These are phyloP conservation scores for Peronospora belbahrii DNA, from an alignment of 352 stramenopile species.

Conservation along the genomic window DNA sequence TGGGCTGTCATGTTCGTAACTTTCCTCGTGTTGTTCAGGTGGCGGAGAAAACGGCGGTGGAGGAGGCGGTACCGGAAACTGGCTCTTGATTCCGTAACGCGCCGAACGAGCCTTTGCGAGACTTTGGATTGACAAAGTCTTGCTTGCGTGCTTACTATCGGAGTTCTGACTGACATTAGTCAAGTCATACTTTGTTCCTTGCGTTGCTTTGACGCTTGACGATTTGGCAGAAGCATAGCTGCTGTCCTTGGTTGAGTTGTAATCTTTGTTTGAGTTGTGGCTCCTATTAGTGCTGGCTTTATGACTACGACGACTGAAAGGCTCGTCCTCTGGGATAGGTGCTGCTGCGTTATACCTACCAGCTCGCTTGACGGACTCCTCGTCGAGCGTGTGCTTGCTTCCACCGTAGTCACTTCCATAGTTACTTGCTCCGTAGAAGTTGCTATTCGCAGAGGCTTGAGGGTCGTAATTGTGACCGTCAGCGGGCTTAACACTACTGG, in stretches of 20 bases:
- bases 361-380: constrained; percentile 36
- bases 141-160: constrained; percentile 13
- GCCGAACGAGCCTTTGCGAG: constrained; percentile 24
- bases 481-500: constrained; percentile 13
- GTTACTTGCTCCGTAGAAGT: constrained; percentile 29
- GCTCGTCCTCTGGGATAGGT: constrained; percentile 27
- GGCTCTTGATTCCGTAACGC: constrained; percentile 24
- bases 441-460: constrained; percentile 23
- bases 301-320: constrained; percentile 11
- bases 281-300: constrained; percentile 10
- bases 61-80: constrained; percentile 23
- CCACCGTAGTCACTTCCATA: constrained; percentile 15
- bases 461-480: constrained; percentile 25
- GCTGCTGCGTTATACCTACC: constrained; percentile 29
- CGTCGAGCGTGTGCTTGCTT: constrained; percentile 22
- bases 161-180: constrained; percentile 12
- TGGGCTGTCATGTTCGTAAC: constrained; percentile 14
- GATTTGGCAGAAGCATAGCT: constrained; percentile 2
- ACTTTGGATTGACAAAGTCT: constrained; percentile 36
- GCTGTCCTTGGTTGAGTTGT: constrained; percentile 1
- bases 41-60: constrained; percentile 22
- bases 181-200: constrained; percentile 9
- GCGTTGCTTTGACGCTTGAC: constrained; percentile 5
- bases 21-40: constrained; percentile 15
- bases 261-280: constrained; percentile 4